Conservation (phyloP, 805 yeast species). For the Ogataea dorogensis region DNA sequence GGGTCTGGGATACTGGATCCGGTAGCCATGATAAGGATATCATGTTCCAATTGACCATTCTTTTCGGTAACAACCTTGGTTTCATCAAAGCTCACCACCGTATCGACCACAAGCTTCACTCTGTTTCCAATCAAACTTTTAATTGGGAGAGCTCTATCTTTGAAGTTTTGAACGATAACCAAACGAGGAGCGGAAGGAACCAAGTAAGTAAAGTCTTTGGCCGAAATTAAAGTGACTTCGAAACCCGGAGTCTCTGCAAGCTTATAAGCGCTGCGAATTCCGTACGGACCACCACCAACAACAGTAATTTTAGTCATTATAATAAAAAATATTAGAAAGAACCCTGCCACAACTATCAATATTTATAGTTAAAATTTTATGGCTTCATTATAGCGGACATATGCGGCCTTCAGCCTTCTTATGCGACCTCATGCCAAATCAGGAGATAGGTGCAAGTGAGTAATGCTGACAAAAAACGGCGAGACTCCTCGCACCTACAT, state of each 20-base stretch:
- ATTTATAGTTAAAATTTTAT: too few relatives aligned
- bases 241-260: constrained; percentile 4
- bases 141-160: constrained; percentile 14
- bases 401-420: too few relatives aligned
- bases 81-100: constrained; percentile 21
- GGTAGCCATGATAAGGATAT: constrained; percentile 31
- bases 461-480: too few relatives aligned
- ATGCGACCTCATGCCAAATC: too few relatives aligned
- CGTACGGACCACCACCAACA: constrained; percentile 18
- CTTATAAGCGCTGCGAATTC: constrained; percentile 9
- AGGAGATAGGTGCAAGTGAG: too few relatives aligned
- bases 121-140: constrained; percentile 18
- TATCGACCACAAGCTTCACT: constrained; percentile 25
- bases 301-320: constrained; percentile 8
- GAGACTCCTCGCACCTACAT: too few relatives aligned
- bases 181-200: constrained; percentile 19
- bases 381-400: too few relatives aligned
- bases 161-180: constrained; percentile 10
- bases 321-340: neutral
- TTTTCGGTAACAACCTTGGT: constrained; percentile 15
- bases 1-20: constrained; percentile 33
- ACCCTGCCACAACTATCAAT: too few relatives aligned
- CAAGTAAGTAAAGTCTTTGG: constrained; percentile 9
- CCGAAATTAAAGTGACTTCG: constrained; percentile 18
- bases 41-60: constrained; percentile 19